Evolutionary conservation across 2,329 filamentous ascomycete genomes (phyloP), one percentile per base, ranked within the genome.

Genomic region (Penicillium polonicum): DNA sequence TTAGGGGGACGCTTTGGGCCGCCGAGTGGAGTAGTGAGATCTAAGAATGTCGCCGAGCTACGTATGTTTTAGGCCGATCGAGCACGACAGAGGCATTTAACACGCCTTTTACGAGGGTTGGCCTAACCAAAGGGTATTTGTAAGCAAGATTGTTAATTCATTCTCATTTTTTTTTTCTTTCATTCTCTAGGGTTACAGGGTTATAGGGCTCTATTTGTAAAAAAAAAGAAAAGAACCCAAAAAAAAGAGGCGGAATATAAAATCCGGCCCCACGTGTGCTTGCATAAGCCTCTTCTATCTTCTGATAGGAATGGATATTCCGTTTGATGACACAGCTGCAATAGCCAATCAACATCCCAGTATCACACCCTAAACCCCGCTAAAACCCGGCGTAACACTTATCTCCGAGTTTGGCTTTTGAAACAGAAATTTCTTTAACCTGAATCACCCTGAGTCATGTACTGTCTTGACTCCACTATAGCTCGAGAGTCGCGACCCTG

Each of bases 381-480:
- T 33, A 33, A 33, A 13, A 0, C 5, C 31, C 31, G 38, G 7
- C 2, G 2, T 42, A 23, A 19, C 23, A 1, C 29, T 33, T 65
- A 66, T 55, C 57, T 66, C 65, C 65, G 61, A 10, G 21, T 4
- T 10, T 23, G 4, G 1, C 36, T 19, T 19, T 27, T 25, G 23
- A 38, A 17, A 39, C 19, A 5, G 31, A 60, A 58, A 44, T 38
- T 52, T 38, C 54, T 48, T 48, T 42, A 1, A 8, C 13, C 1
- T 60, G 61, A 65, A 43, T 65, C 62, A 65, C 13, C 44, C 10
- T 67, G 64, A 67, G 3, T 66, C 65, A 67, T 61, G 49, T 27
- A 50, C 6, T 3, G 25, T 45, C 49, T 17, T 12, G 8, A 19
- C 43, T 58, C 65, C 65, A 66, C 60, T 36, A 33, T 21, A 64